Conservation (phyloP, 352 stramenopile genomes). For the Pythium plurisporium region DNA sequence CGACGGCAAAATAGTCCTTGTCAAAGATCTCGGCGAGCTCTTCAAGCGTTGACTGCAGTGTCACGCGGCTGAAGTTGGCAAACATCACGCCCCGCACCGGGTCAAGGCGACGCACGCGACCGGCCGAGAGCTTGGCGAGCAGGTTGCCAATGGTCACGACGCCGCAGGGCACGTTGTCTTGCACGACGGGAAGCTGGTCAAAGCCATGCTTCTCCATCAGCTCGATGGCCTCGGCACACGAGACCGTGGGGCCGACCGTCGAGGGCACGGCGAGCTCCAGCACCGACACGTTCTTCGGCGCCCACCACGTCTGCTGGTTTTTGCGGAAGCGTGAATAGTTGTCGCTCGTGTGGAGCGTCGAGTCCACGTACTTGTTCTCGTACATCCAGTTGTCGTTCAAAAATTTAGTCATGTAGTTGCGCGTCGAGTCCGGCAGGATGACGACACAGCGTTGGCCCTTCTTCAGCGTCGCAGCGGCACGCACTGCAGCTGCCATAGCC, state of each 20-base stretch:
- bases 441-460: conserved; percentile 92
- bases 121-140: conserved; percentile 85
- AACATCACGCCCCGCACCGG: conserved; percentile 89
- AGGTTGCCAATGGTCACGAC: conserved; percentile 96
- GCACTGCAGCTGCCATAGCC: conserved; percentile 81
- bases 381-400: conserved; percentile 95
- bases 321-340: conserved; percentile 70
- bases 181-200: conserved; percentile 72
- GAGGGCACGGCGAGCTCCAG: conserved; percentile 74
- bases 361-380: conserved; percentile 67
- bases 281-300: conserved; percentile 76
- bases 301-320: conserved; percentile 90
- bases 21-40: conserved; percentile 94
- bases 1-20: conserved; percentile 93
- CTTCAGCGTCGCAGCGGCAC: conserved; percentile 78
- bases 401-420: conserved; percentile 99
- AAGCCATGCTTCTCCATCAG: conserved; percentile 91
- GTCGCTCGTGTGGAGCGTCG: conserved; percentile 60
- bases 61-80: conserved; percentile 92
- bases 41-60: conserved; percentile 77
- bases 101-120: conserved; percentile 77
- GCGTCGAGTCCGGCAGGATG: conserved; percentile 93
- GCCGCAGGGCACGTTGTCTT: conserved; percentile 77
- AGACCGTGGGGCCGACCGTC: conserved; percentile 80
- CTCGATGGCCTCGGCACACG: conserved; percentile 90